Base-by-base conservation (phyloP, 2,329 filamentous ascomycete species). In the Mycocentrospora acerina region DNA sequence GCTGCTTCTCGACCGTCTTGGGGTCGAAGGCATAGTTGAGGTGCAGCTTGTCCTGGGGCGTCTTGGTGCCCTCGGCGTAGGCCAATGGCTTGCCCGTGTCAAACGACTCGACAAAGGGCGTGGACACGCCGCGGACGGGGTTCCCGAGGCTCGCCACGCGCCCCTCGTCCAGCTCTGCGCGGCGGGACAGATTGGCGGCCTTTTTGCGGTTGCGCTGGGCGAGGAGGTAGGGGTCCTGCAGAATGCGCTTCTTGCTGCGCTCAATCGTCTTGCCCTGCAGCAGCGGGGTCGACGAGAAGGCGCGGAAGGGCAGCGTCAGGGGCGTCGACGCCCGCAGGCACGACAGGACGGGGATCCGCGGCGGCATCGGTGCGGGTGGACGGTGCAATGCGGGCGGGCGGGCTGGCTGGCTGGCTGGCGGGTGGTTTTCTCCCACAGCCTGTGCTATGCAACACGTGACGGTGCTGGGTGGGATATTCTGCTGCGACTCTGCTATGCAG, bases 161-260 rank as follows among this genome's bases (percentile, higher is more conserved):
- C 61, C 83, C 74, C 48, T 80, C 72, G 44, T 81, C 68, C 38
- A 97, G 78, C 47, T 82, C 81, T 46, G 80, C 76, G 58, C 85
- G 88, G 35, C 88, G 82, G 59, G 85, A 80, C 30, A 91, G 66
- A 62, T 95, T 95, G 51, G 86, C 88, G 9, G 85, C 82, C 69
- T 91, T 95, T 46, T 88, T 84, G 64, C 90, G 88, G 58, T 86
- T 81, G 22, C 88, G 83, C 68, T 94, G 88, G 3, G 85, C 85
- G 69, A 86, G 80, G 43, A 84, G 77, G 64, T 94, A 96, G 1
- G 90, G 90, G 57, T 97, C 89, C 61, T 81, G 80, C 63, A 85
- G 82, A 43, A 79, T 79, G 47, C 79, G 76, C 44, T 80, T 78
- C 64, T 82, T 82, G 28, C 43, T 46, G 14, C 52, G 39, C 3